Conservation (phyloP, 768 basidiomycete species). For the Porphyrellus cyaneotinctus region DNA sequence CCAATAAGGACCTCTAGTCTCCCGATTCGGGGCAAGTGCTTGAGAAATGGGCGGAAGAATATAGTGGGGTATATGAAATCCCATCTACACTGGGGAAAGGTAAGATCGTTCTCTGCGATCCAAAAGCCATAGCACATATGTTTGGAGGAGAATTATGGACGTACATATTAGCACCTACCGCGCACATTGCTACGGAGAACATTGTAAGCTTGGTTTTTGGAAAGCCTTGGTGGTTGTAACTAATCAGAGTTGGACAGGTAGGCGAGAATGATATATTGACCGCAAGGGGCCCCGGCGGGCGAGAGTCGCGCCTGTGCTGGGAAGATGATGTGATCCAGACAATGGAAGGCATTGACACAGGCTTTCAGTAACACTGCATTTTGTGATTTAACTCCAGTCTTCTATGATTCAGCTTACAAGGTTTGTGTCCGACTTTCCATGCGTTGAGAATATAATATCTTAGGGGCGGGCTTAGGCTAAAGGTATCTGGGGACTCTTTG, state of each 20-base stretch:
- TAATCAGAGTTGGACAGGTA: conserved; percentile 14
- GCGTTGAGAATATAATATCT: background rate
- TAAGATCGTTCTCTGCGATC: conserved; percentile 40
- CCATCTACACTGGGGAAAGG: conserved; percentile 35
- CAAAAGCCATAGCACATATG: conserved; percentile 49
- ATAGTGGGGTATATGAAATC: conserved; percentile 45
- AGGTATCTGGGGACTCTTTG: conserved; percentile 29
- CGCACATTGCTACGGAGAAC: conserved; percentile 16
- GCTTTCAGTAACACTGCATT: conserved; percentile 42
- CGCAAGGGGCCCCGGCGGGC: conserved; percentile 39
- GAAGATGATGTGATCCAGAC: conserved; percentile 20
- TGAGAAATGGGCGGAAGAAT: conserved; percentile 45
- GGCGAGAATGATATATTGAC: conserved; percentile 38
- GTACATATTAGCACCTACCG: conserved; percentile 25
- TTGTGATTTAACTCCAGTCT: conserved; percentile 34
- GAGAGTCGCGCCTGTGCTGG: conserved; percentile 26
- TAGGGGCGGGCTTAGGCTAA: conserved; percentile 21
- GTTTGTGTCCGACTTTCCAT: conserved; percentile 23
- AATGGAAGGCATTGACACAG: conserved; percentile 37
- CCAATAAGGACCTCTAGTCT: background rate
- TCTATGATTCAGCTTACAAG: conserved; percentile 42
- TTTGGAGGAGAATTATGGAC: conserved; percentile 46
- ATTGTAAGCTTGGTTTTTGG: conserved; percentile 18
- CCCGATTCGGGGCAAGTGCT: conserved; percentile 33
- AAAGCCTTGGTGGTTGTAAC: background rate